Percentiles rank a stretch among this genome's conserved stretches.
These are phyloP conservation scores for Heimioporus punctisporus DNA, from an alignment of 1,284 basidiomycete species.

Conservation along the genomic window DNA sequence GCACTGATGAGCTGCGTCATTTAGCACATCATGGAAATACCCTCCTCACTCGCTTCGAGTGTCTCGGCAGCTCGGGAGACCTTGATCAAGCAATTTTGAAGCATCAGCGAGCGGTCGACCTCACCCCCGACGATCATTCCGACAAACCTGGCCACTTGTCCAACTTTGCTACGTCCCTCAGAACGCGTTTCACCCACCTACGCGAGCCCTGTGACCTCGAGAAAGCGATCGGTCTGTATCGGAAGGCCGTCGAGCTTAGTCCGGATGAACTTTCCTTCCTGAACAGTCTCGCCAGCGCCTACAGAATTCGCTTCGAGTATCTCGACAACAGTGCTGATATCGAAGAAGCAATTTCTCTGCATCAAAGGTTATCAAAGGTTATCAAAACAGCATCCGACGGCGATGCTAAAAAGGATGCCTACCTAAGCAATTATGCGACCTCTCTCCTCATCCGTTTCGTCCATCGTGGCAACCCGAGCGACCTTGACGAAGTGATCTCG, in stretches of 20 bases:
- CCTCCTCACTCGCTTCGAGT: neutral
- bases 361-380: too few species aligned
- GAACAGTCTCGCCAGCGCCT: neutral
- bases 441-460: neutral
- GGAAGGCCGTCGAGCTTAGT: neutral
- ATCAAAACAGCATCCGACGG: too few species aligned
- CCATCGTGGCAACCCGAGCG: neutral
- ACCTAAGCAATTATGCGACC: neutral
- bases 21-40: neutral
- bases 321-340: neutral
- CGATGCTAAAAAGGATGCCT: too few species aligned
- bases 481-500: neutral
- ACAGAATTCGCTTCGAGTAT: neutral
- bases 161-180: neutral
- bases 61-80: neutral
- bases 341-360: neutral
- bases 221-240: neutral
- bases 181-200: neutral
- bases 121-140: neutral
- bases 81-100: neutral
- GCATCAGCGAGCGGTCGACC: neutral
- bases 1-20: neutral
- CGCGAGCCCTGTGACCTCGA: too few species aligned
- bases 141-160: neutral
- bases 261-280: neutral